Evolutionary conservation across 2,329 filamentous ascomycete genomes (phyloP), one percentile per base, ranked within the genome.

Genomic region (Ustulina deusta): DNA sequence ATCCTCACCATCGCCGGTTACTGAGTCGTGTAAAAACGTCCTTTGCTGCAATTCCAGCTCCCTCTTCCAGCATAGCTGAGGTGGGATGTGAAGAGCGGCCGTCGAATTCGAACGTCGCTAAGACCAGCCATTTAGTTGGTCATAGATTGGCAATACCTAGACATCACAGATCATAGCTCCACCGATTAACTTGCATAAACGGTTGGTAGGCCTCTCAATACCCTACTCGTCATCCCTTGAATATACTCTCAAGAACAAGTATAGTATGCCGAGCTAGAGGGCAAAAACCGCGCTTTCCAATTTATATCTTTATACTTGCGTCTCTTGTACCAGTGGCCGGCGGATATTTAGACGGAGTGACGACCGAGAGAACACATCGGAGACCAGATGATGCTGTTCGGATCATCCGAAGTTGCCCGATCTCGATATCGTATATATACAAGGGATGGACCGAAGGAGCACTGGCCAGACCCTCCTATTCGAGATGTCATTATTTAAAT

Each of bases 101-200:
- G 44, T 48, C 34, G 15, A 61, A 20, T n/a, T 20, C 36, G 40
- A 42, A 22, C 32, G 25, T 61, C 22, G 34, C 17, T 36, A 17
- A 25, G 20, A 11, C 36, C 25, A 15, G 17, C 13, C 32, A 49
- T 32, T 25, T 32, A 11, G 34, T 22, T 22, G 40, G 32, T 3
- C 34, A 0, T 36, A 36, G 11, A 20, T 20, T 54, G 32, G 48
- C 9, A 25, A 60, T 29, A n/a, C n/a, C n/a, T n/a, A 38, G 22
- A 52, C 22, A 22, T 49, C 9, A 38, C 6, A 22, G n/a, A 63
- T 4, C 5, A 29, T 17, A 6, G 42, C 17, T 32, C 25, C 29
- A 60, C 17, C 48, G 17, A 40, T 52, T 32, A 60, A 9, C 44
- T 40, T 48, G 46, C 29, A 59, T 58, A 27, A 58, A 40, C 22